Base-by-base conservation (phyloP, 805 yeast genomes). In the Ogataea nakhonphanomensis region DNA sequence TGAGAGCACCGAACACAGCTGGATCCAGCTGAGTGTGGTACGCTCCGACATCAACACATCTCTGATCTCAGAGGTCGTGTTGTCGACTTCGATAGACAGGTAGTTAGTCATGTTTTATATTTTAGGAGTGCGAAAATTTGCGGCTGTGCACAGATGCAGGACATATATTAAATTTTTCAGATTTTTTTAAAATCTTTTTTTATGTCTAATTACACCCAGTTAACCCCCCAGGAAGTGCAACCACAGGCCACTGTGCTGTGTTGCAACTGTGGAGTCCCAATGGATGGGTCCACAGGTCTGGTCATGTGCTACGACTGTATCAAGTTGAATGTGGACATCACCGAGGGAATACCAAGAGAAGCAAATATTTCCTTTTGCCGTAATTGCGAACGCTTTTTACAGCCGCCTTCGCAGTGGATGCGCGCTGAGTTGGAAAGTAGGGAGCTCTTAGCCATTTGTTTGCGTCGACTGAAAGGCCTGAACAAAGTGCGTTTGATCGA, bases 251-350 rank as follows among this genome's bases (percentile, higher is more conserved):
- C 98, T 1, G 93, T 93, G 45, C 78, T 93, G 43, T 93, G 99
- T 73, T 89, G 95, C 67, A 88, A 87, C 82, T 93, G 99, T 82
- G 98, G 98, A 67, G 87, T 84, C 41, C 97, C 98, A 31, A 87
- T 93, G 78, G 98, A 93, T 61, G 98, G 98, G 31, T 87, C 97
- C 17, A 68, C 79, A 20, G 96, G 96, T 10, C 69, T 90, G 42
- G 95, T 89, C 21, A 88, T 91, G 95, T 93, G 99, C 70, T 82
- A 86, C 71, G 98, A 93, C 66, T 93, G 99, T 78, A 86, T 93
- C 61, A 87, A 88, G 64, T 70, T 91, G 58, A 88, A 88, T 2
- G 93, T 88, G 44, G 97, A 91, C 62, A 88, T 93, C 54, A 89
- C 99, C 2, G 88, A 83, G 51, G 96, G 95, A 33, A 82, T 84